Percentiles rank a stretch among this genome's conserved stretches.
phyloP scores from a whole-genome alignment of 1,284 basidiomycete species.

The Fereydounia khargensis region DNA sequence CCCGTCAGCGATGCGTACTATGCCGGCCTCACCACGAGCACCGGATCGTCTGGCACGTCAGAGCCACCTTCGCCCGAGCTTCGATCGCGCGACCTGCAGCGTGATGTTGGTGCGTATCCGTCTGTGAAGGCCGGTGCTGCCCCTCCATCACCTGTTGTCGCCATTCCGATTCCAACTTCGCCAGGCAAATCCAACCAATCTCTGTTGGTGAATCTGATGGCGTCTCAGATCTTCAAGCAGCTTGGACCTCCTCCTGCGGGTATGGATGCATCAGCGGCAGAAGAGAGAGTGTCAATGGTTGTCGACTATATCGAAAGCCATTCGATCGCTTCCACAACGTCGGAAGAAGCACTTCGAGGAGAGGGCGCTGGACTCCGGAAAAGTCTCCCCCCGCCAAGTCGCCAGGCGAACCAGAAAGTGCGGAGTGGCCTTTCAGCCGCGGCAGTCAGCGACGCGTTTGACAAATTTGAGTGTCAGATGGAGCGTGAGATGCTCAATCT shows the following conservation, averaged over 20 bases:
- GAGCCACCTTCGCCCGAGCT: too few species aligned
- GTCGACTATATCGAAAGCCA: slow-evolving; percentile 6
- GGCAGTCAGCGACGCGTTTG: slow-evolving; percentile 17
- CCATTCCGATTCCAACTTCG: too few species aligned
- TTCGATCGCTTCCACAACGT: too few species aligned
- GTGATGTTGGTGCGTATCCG: too few species aligned
- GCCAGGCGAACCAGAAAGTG: background rate
- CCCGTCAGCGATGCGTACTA: background rate
- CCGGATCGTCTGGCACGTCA: too few species aligned
- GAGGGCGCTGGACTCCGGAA: background rate
- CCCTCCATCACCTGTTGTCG: too few species aligned
- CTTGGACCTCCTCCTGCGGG: slow-evolving; percentile 21
- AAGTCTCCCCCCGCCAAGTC: slow-evolving; percentile 2
- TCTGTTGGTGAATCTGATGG: too few species aligned
- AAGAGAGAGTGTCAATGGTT: slow-evolving; percentile 6
- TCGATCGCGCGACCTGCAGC: too few species aligned
- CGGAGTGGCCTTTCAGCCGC: background rate
- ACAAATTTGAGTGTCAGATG: slow-evolving; percentile 21
- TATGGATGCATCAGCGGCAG: slow-evolving; percentile 1
- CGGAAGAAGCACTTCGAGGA: background rate
- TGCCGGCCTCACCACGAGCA: too few species aligned
- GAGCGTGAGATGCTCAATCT: slow-evolving; percentile 8
- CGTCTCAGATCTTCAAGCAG: slow-evolving; percentile 10
- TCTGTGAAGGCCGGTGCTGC: too few species aligned
- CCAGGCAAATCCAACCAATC: too few species aligned